Percentiles rank a stretch among this genome's conserved stretches.
phyloP scores from a whole-genome alignment of 129 eudicot species.

The Dittrichia graveolens region DNA sequence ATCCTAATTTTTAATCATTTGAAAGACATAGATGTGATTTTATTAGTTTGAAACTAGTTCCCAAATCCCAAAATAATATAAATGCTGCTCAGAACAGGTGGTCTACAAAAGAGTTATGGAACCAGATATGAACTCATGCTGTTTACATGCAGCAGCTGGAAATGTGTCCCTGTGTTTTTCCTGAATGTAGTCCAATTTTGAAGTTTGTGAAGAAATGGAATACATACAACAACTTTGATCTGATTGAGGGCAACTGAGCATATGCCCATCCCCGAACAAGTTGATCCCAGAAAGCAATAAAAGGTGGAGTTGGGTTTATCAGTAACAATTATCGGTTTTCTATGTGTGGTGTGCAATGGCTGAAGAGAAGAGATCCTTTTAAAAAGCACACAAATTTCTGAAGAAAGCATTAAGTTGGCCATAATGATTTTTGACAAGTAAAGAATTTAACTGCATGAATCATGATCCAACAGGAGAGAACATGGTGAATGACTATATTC shows the following conservation, averaged over 20 bases:
- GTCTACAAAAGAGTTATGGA: too few species aligned
- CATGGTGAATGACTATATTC: neutral
- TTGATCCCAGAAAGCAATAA: neutral
- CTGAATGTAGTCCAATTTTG: neutral
- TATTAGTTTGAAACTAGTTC: constrained; percentile 7
- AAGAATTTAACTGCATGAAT: neutral
- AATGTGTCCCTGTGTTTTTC: neutral
- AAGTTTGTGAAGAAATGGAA: neutral
- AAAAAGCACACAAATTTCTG: neutral
- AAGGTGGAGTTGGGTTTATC: too few species aligned
- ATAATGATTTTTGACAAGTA: neutral
- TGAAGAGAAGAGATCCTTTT: neutral
- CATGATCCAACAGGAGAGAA: constrained; percentile 10
- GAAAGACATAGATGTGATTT: neutral
- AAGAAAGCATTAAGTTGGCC: neutral
- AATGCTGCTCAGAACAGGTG: too few species aligned
- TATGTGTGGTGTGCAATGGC: neutral
- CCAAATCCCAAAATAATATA: neutral
- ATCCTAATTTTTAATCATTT: neutral
- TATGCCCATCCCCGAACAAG: neutral
- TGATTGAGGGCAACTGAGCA: neutral
- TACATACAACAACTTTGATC: neutral
- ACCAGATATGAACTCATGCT: too few species aligned
- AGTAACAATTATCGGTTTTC: too few species aligned
- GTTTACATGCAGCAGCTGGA: too few species aligned